Evolutionary conservation across 208 protist species (phyloP).

Genomic region (Phytomonas sp.): DNA sequence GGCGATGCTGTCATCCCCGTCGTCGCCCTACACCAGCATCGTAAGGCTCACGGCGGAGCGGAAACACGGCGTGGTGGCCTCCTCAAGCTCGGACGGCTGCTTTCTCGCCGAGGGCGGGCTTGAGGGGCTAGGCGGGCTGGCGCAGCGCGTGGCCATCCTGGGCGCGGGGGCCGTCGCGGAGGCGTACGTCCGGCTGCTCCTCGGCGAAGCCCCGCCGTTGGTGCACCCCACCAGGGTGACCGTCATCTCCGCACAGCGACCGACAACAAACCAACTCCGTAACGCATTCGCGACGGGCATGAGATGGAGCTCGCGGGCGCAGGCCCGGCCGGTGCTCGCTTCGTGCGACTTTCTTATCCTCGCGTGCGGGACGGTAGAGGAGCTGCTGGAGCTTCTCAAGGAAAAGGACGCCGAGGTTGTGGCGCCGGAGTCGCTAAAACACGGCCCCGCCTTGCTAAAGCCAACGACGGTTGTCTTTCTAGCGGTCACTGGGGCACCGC

Average conservation of each 20-base stretch:
- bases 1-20: conserved; percentile 43
- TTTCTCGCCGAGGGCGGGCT: not conserved
- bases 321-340: conserved; percentile 21
- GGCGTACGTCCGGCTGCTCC: not conserved
- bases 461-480: conserved; percentile 50
- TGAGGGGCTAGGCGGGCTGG: not conserved
- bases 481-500: conserved; percentile 38
- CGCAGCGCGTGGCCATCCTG: not conserved
- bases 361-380: conserved; percentile 37
- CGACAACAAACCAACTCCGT: conserved; percentile 26
- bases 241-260: conserved; percentile 62
- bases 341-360: conserved; percentile 54
- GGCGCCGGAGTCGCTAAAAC: not conserved
- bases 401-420: conserved; percentile 1
- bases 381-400: conserved; percentile 43
- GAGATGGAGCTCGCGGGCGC: conserved; percentile 20
- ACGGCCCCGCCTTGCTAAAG: conserved; percentile 6
- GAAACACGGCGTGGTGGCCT: conserved; percentile 10
- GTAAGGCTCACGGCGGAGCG: conserved; percentile 27
- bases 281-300: not conserved
- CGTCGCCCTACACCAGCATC: conserved; percentile 37
- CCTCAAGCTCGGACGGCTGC: not conserved
- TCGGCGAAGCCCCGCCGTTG: conserved; percentile 12
- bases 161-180: conserved; percentile 1
- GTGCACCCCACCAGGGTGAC: conserved; percentile 70